These are phyloP conservation scores for Arabidopsis lyrata DNA, from an alignment of 441 rosid species.

Conservation along the genomic window DNA sequence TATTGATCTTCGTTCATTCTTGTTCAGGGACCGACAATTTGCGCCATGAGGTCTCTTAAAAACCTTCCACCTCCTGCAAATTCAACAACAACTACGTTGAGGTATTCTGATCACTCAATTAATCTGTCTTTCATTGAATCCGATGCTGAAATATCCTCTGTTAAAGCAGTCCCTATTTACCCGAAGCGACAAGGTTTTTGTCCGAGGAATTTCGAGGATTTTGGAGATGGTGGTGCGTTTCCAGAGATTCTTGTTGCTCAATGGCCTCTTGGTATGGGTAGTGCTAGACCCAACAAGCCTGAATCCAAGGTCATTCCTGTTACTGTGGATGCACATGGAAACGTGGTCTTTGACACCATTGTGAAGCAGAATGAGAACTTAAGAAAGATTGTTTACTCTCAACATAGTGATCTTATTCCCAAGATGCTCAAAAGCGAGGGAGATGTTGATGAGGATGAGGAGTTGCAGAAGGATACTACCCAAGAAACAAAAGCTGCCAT, in stretches of 20 bases:
- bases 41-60: slow-evolving; percentile 59
- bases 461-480: slow-evolving; percentile 64
- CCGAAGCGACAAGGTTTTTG: slow-evolving; percentile 73
- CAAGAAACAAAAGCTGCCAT: slow-evolving; percentile 75
- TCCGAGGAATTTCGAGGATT: slow-evolving; percentile 81
- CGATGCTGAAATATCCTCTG: slow-evolving; percentile 51
- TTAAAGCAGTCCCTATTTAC: slow-evolving; percentile 73
- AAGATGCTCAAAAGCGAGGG: slow-evolving; percentile 72
- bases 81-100: slow-evolving; percentile 45
- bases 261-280: slow-evolving; percentile 78
- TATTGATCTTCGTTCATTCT: background rate
- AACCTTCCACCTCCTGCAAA: slow-evolving; percentile 73
- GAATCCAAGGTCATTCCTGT: slow-evolving; percentile 78
- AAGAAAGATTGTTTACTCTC: slow-evolving; percentile 74
- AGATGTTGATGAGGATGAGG: slow-evolving; percentile 64
- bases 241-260: slow-evolving; percentile 92
- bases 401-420: slow-evolving; percentile 78
- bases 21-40: background rate
- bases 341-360: slow-evolving; percentile 85
- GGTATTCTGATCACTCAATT: slow-evolving; percentile 78
- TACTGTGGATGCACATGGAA: slow-evolving; percentile 85
- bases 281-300: slow-evolving; percentile 48
- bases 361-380: slow-evolving; percentile 62
- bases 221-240: slow-evolving; percentile 98
- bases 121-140: slow-evolving; percentile 70